Evolutionary conservation across 768 basidiomycete species (phyloP), one percentile per base, ranked within the genome.

Genomic region (Rhodotorula babjevae): DNA sequence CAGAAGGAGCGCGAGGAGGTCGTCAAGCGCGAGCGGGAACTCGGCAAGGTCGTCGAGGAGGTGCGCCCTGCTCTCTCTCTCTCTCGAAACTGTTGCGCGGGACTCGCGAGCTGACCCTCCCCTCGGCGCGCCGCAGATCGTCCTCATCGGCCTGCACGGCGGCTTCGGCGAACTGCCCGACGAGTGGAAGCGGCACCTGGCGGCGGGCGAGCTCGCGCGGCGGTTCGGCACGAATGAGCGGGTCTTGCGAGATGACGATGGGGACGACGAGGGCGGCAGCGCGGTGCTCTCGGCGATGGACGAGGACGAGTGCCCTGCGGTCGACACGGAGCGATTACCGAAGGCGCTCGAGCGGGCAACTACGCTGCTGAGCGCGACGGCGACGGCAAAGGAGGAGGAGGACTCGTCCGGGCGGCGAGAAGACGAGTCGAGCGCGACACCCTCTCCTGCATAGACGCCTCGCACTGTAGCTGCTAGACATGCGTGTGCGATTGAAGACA

Each of bases 71-170:
- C 9, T 21, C 18, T 19, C 4, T 49, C 27, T 56, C 42, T 16
- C 33, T 15, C 49, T 59, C 31, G n/a, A n/a, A n/a, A 25, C 46
- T 42, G 5, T 15, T 23, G 19, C 40, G 42, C 25, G n/a, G 9
- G 33, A 23, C 1, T 3, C 40, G 23, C 40, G 14, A 16, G 11
- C 25, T n/a, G 36, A 52, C 15, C 5, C 3, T 1, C 27, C 23
- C 9, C 36, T 36, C 36, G 23, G 5, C 47, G 14, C 11, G 25
- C 4, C 25, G n/a, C 63, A 75, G 74, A 71, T 75, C 52, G 74
- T 75, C 40, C 21, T 40, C 27, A 75, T 75, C 23, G 74, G 74
- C 3, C 52, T 75, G 40, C 67, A 68, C n/a, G 74, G 74, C 25
- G 74, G 74, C 2, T 75, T 72, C 19, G 67, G 67, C 53, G 70